phyloP scores from a whole-genome alignment of 352 stramenopile species.

The Phytophthora citrophthora region DNA sequence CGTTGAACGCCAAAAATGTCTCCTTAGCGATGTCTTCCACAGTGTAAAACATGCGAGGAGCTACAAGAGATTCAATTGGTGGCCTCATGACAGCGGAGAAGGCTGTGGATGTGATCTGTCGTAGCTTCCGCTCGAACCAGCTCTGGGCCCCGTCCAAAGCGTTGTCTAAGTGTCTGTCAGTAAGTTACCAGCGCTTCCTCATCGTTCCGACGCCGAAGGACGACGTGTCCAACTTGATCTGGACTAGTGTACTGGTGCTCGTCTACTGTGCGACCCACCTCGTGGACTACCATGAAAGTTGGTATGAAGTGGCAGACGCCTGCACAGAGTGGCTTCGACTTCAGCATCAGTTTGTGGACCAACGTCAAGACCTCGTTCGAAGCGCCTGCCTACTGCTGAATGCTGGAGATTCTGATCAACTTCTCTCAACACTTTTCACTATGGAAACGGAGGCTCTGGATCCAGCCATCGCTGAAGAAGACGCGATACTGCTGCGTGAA shows the following conservation, averaged over 20 bases:
- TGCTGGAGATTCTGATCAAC: slow-evolving; percentile 35
- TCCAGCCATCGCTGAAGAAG: slow-evolving; percentile 17
- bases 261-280: slow-evolving; percentile 47
- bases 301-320: slow-evolving; percentile 48
- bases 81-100: slow-evolving; percentile 32
- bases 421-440: slow-evolving; percentile 51
- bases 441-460: slow-evolving; percentile 37
- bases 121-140: slow-evolving; percentile 36
- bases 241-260: slow-evolving; percentile 58
- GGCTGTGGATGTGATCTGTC: slow-evolving; percentile 43
- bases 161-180: slow-evolving; percentile 50
- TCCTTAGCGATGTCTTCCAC: background rate
- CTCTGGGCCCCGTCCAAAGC: slow-evolving; percentile 52
- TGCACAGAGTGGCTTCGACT: slow-evolving; percentile 51
- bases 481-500: slow-evolving; percentile 41
- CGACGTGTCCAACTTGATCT: slow-evolving; percentile 55
- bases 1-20: slow-evolving; percentile 18
- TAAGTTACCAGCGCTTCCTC: slow-evolving; percentile 43
- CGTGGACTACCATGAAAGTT: slow-evolving; percentile 56
- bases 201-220: slow-evolving; percentile 49
- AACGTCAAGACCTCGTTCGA: slow-evolving; percentile 56
- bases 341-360: slow-evolving; percentile 55
- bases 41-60: slow-evolving; percentile 5
- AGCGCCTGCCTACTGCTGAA: slow-evolving; percentile 48
- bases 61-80: background rate